Base-by-base conservation (phyloP, 2,329 filamentous ascomycete genomes). In the Cladophialophora bantiana region DNA sequence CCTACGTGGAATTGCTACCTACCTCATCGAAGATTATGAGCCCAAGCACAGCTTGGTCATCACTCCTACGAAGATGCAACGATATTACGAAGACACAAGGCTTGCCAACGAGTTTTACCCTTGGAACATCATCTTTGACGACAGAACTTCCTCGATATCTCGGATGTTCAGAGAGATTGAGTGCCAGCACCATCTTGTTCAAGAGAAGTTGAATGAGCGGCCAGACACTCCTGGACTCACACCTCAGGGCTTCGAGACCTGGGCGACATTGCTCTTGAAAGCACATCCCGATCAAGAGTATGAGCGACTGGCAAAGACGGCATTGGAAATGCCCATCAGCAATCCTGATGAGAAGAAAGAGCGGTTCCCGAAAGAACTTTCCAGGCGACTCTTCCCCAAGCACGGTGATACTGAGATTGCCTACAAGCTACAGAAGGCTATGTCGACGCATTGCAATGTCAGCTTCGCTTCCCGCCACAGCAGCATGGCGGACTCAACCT, bases 281-380 rank as follows among this genome's bases (percentile, higher is more conserved):
- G 90, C 92, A 0, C 88, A 93, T 70, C 93, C 93, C 0, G 88
- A 93, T 48, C 84, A 87, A 55, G 93, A 96, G 77, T 89, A 88
- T 65, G 83, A 85, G 50, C 87, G 93, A 9, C 81, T 97, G 4
- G 83, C 87, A 52, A 88, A 85, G 65, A 86, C 92, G 26, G 86
- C 94, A 3, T 77, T 87, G 3, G 85, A 89, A 53, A 86, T 94
- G 77, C 90, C 92, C 0, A 90, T 96, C 72, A 88, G 77, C 73
- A 87, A 89, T 62, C 83, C 88, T 0, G 84, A 88, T 53, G 85
- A 90, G 56, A 86, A 84, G 69, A 87, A 85, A 10, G 91, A 94
- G 77, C 83, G 90, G 2, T 89, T 96, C 62, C 93, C 93, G 0
- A 93, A 92, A 70, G 89, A 93, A 72, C 83, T 96, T 2, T 89